Evolutionary conservation across 2,329 filamentous ascomycete species (phyloP).

Genomic region (Curvularia verruculosa): DNA sequence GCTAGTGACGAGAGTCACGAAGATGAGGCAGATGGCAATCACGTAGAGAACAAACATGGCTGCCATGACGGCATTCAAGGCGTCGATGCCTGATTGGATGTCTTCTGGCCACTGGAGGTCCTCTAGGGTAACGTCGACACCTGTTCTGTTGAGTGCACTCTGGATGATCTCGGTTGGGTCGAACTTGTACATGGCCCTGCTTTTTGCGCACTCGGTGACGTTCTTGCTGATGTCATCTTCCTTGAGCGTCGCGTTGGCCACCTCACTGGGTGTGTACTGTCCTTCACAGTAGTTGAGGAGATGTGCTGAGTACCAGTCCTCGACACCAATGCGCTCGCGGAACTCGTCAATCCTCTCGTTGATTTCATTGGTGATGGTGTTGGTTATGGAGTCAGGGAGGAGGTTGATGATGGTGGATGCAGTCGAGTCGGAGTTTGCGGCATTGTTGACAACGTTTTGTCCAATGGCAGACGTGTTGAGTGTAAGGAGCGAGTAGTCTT

Average conservation of each 20-base stretch:
- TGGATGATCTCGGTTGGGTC: conserved; percentile 60
- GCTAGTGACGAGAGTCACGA: conserved; percentile 57
- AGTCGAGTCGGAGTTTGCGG: conserved; percentile 32
- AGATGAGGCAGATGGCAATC: conserved; percentile 61
- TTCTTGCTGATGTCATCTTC: conserved; percentile 55
- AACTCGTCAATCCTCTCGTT: conserved; percentile 54
- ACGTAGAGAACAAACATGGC: conserved; percentile 66
- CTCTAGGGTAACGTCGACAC: conserved; percentile 55
- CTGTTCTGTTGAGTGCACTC: conserved; percentile 53
- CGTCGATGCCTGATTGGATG: conserved; percentile 60
- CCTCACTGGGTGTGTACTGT: conserved; percentile 52
- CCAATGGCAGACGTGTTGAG: conserved; percentile 65
- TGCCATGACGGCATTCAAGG: conserved; percentile 57
- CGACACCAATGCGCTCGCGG: conserved; percentile 58
- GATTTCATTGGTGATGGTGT: conserved; percentile 38
- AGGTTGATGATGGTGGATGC: conserved; percentile 41
- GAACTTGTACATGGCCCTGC: conserved; percentile 62
- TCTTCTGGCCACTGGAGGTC: conserved; percentile 63
- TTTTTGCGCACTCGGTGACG: conserved; percentile 61
- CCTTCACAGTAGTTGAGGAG: conserved; percentile 65
- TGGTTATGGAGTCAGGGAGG: conserved; percentile 45
- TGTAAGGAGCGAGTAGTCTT: conserved; percentile 64
- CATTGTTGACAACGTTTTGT: conserved; percentile 41
- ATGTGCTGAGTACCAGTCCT: conserved; percentile 67
- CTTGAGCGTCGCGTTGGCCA: conserved; percentile 53